Base-by-base conservation (phyloP, 306 rosid species). In the Begonia loranthoides region DNA sequence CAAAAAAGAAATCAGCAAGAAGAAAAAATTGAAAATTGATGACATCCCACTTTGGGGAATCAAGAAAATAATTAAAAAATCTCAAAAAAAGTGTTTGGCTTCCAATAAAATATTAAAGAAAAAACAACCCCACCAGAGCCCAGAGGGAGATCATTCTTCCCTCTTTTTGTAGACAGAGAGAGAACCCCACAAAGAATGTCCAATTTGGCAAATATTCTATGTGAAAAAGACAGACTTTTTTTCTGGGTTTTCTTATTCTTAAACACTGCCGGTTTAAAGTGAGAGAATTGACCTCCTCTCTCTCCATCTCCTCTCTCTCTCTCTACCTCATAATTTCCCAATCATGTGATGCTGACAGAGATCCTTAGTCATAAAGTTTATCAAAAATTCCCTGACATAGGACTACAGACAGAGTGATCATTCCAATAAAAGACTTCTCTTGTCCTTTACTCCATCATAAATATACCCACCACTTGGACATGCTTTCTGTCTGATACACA, bases 371-470 rank as follows among this genome's bases (percentile, higher is more conserved):
- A 36, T 17, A 28, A 36, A 9, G 48, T 52, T 44, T 41, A 47
- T 41, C 41, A 3, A 21, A 38, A 50, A 58, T 24, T 28, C 13
- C 8, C 44, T 43, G 66, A 66, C 62, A 56, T 60, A 61, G 17
- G 57, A 49, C 13, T 12, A 11, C 17, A 9, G 45, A 40, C 10
- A 49, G 17, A 40, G 15, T 36, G 10, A 41, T 49, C 38, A 38
- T 59, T 59, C 38, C 47, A 49, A 40, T 34, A 57, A 53, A 53
- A 53, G 70, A 9, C 47, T 45, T 24, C 11, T 44, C 60, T 67
- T 71, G 81, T 67, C 77, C 41, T 64, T 59, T 67, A 67, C 67
- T 66, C 58, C 51, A 24, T 61, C 41, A 45, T 34, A 19, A 9
- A 56, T 59, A 57, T 53, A 17, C 15, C 17, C 45, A 15, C 17